These are phyloP conservation scores for Papiliotrema flavescens DNA, from an alignment of 1,284 basidiomycete species.

Conservation along the genomic window DNA sequence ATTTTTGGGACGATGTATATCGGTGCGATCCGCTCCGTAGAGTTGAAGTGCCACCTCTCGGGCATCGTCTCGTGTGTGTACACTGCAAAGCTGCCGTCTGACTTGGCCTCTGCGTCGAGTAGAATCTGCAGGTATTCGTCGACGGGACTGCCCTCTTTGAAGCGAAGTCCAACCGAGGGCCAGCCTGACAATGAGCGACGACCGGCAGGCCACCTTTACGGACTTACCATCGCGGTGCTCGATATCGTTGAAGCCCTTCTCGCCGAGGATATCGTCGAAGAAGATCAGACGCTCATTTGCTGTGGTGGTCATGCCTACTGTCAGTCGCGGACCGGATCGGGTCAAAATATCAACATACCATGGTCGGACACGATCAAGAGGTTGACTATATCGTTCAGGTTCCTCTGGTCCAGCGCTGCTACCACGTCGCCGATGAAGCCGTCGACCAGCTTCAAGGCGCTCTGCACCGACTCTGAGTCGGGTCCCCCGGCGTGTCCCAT, in stretches of 20 bases:
- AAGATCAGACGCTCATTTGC: slow-evolving; percentile 70
- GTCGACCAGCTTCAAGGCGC: slow-evolving; percentile 68
- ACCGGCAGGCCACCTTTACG: slow-evolving; percentile 4
- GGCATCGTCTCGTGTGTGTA: slow-evolving; percentile 80
- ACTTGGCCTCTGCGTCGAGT: slow-evolving; percentile 53
- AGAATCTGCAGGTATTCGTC: slow-evolving; percentile 58
- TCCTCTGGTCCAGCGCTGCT: slow-evolving; percentile 61
- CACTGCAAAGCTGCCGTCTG: slow-evolving; percentile 65
- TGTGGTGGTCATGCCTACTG: slow-evolving; percentile 72
- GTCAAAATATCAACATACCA: slow-evolving; percentile 42
- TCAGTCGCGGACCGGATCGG: neutral
- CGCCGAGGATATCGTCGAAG: slow-evolving; percentile 76
- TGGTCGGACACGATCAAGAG: slow-evolving; percentile 89
- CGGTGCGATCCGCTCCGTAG: slow-evolving; percentile 72
- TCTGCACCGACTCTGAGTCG: slow-evolving; percentile 64
- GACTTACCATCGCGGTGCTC: slow-evolving; percentile 65
- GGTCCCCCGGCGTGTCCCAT: slow-evolving; percentile 72
- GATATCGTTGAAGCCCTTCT: slow-evolving; percentile 60
- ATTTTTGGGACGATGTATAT: slow-evolving; percentile 78
- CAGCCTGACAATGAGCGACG: slow-evolving; percentile 55
- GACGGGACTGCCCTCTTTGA: slow-evolving; percentile 59
- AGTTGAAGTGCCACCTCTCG: slow-evolving; percentile 67
- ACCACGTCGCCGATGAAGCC: slow-evolving; percentile 68
- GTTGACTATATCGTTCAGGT: slow-evolving; percentile 77
- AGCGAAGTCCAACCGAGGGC: slow-evolving; percentile 79